phyloP scores from a whole-genome alignment of 352 stramenopile genomes.

The Peronospora tabacina region DNA sequence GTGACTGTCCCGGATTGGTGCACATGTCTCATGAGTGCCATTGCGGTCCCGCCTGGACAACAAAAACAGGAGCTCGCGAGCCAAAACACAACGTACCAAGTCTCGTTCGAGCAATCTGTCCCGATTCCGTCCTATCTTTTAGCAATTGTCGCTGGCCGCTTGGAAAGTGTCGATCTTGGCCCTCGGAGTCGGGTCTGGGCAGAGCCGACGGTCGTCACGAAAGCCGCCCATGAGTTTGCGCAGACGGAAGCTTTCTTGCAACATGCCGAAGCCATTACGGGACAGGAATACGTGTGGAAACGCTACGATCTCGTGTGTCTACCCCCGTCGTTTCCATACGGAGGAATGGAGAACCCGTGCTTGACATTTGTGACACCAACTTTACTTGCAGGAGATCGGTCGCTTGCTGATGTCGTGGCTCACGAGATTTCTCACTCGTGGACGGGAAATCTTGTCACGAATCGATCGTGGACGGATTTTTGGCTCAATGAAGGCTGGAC shows the following conservation, averaged over 20 bases:
- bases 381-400: constrained; percentile 90
- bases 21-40: constrained; percentile 90
- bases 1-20: constrained; percentile 89
- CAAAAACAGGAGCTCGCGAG: constrained; percentile 6
- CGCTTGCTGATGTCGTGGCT: constrained; percentile 93
- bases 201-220: constrained; percentile 90
- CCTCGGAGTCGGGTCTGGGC: constrained; percentile 88
- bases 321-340: constrained; percentile 90
- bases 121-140: constrained; percentile 94
- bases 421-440: constrained; percentile 96
- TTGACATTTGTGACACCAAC: constrained; percentile 97
- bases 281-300: constrained; percentile 90
- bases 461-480: constrained; percentile 93
- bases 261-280: constrained; percentile 89
- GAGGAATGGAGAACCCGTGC: constrained; percentile 76
- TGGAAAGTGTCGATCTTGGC: constrained; percentile 86
- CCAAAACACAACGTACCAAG: constrained; percentile 33
- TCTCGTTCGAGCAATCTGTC: constrained; percentile 86
- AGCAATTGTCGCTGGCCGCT: constrained; percentile 87
- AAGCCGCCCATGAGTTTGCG: constrained; percentile 90
- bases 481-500: constrained; percentile 99
- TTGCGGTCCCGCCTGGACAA: constrained; percentile 26
- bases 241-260: constrained; percentile 92
- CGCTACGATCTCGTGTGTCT: constrained; percentile 97
- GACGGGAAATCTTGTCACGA: constrained; percentile 97